These are phyloP conservation scores for Euphorbia celastroides DNA, from an alignment of 441 rosid species.

Conservation along the genomic window DNA sequence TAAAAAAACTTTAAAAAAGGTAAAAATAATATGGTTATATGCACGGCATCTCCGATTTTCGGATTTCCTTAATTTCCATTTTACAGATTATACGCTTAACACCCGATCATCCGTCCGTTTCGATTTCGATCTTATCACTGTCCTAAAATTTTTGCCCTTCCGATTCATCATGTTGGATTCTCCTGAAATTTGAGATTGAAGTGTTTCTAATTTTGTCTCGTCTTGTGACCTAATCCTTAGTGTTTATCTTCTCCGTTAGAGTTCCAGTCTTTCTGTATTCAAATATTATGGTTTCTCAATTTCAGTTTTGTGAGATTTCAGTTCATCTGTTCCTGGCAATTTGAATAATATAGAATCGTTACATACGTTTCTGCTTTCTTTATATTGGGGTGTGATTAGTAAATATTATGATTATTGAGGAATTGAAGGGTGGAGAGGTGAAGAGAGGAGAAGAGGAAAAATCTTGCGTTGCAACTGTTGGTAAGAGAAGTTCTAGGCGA, in stretches of 20 bases:
- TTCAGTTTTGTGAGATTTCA: background rate
- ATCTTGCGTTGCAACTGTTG: slow-evolving; percentile 14
- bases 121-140: slow-evolving; percentile 28
- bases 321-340: background rate
- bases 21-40: no score
- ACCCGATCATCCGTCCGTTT: background rate
- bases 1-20: no score
- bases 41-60: slow-evolving; percentile 15
- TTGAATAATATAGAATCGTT: slow-evolving; percentile 20
- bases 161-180: slow-evolving; percentile 36
- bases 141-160: background rate
- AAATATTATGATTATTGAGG: slow-evolving; percentile 53
- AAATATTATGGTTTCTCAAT: background rate
- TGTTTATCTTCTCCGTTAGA: slow-evolving; percentile 26
- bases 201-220: slow-evolving; percentile 16
- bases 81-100: background rate
- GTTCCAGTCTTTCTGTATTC: slow-evolving; percentile 25
- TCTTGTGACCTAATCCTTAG: slow-evolving; percentile 1
- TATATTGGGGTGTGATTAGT: background rate
- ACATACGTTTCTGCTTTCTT: background rate
- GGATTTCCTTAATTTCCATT: slow-evolving; percentile 10
- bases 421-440: slow-evolving; percentile 33
- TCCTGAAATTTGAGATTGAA: slow-evolving; percentile 19
- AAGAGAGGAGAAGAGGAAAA: slow-evolving; percentile 31
- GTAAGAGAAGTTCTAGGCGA: slow-evolving; percentile 20